Evolutionary conservation across 768 basidiomycete genomes (phyloP).

Genomic region (Gloeophyllum trabeum): DNA sequence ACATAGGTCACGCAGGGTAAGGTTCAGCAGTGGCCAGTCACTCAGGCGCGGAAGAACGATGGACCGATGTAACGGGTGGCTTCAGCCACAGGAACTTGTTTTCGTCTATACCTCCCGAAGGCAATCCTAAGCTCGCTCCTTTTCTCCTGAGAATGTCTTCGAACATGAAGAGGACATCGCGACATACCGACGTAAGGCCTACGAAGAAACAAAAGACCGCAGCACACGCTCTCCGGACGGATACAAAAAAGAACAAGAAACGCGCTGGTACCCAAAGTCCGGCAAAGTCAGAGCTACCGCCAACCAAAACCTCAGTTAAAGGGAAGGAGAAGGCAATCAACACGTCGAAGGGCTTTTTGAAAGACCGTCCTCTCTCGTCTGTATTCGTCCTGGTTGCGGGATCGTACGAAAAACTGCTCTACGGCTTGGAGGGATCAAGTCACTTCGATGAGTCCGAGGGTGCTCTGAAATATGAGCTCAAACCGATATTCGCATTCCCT

Average conservation of each 20-base stretch:
- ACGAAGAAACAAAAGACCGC: background rate
- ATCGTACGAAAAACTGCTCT: constrained; percentile 93
- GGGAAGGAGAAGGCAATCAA: constrained; percentile 2
- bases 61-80: no score
- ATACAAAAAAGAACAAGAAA: background rate
- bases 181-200: background rate
- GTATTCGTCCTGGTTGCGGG: constrained; percentile 86
- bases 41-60: no score
- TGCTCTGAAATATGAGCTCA: constrained; percentile 30
- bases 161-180: background rate
- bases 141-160: background rate
- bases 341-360: constrained; percentile 3
- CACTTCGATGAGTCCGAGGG: constrained; percentile 14
- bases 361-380: constrained; percentile 25
- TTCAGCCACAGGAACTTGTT: no score
- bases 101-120: no score
- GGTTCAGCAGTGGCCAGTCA: no score
- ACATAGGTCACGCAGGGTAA: no score
- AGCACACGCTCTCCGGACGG: background rate
- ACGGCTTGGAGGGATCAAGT: constrained; percentile 59
- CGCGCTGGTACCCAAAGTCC: background rate
- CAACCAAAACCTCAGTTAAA: constrained; percentile 2
- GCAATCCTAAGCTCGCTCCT: background rate
- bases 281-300: background rate
- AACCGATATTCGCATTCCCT: constrained; percentile 91